phyloP scores from a whole-genome alignment of 2,329 filamentous ascomycete genomes.

The Penicillium sp. region DNA sequence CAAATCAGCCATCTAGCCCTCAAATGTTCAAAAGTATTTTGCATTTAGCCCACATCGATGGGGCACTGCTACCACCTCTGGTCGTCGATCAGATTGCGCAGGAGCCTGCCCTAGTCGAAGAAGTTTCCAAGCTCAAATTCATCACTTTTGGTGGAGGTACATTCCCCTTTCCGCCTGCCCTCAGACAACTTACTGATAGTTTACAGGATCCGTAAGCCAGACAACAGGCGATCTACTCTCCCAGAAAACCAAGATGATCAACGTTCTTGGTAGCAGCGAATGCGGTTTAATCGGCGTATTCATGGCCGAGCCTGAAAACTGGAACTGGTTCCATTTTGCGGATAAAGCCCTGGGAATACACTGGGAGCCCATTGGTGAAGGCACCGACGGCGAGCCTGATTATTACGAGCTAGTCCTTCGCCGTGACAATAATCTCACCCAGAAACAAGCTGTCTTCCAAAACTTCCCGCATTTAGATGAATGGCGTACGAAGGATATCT shows the following conservation, averaged over 20 bases:
- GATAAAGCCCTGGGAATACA: slow-evolving; percentile 3
- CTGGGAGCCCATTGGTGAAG: slow-evolving; percentile 7
- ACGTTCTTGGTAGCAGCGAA: slow-evolving; percentile 12
- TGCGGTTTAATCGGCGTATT: not conserved
- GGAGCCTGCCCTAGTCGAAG: slow-evolving; percentile 1
- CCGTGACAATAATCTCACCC: not conserved
- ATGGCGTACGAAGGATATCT: slow-evolving; percentile 26
- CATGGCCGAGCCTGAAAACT: slow-evolving; percentile 5
- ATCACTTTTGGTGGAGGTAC: slow-evolving; percentile 13
- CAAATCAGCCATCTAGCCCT: slow-evolving; percentile 1
- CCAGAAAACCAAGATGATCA: slow-evolving; percentile 4
- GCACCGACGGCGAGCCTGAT: not conserved
- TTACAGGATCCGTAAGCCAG: slow-evolving; percentile 4
- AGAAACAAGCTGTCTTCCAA: slow-evolving; percentile 22
- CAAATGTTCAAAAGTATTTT: slow-evolving; percentile 5
- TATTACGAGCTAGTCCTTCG: slow-evolving; percentile 14
- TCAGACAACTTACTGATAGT: not conserved
- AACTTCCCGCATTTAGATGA: slow-evolving; percentile 24
- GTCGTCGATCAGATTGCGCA: slow-evolving; percentile 12
- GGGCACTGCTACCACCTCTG: slow-evolving; percentile 11
- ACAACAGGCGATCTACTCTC: slow-evolving; percentile 2
- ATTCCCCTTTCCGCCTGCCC: not conserved
- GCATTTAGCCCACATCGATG: not conserved
- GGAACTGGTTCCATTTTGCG: slow-evolving; percentile 15
- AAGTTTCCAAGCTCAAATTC: slow-evolving; percentile 3